Base-by-base conservation (phyloP, 164 flowering plant species). In the Malania oleifera region DNA sequence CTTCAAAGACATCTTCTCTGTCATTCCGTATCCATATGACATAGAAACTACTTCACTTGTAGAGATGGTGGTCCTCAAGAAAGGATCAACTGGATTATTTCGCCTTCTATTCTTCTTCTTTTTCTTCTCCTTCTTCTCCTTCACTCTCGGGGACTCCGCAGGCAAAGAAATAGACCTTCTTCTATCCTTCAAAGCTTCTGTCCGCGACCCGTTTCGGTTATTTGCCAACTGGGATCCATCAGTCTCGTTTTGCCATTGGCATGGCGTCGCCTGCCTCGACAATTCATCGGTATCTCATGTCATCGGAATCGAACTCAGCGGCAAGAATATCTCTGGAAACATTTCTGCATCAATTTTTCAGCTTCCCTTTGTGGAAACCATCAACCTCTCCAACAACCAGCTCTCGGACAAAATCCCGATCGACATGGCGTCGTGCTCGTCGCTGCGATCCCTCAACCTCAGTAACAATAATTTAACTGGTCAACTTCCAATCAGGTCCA, bases 381-480 rank as follows among this genome's bases (percentile, higher is more conserved):
- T 89, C 37, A 68, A 91, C 52, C 79, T 91, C 43, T 83, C 91
- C 1, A 45, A 59, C 64, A 91, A 88, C 54, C 72, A 74, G 35
- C 61, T 91, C 26, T 61, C 61, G 20, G 93, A 91, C 0, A 64
- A 70, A 25, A 60, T 90, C 48, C 89, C 95, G 2, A 3, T 1
- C 0, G 68, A 69, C 17, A 23, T 70, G 2, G 78, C 71, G 23
- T 60, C 81, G n/a, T 70, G 66, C 52, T 52, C 59, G 0, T 68
- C 83, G 0, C 84, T 91, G 11, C 72, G 61, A 13, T 38, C 61
- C 55, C 82, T 91, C 58, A 91, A 91, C 59, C 80, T 91, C 10
- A 87, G 89, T 65, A 70, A 67, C 76, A 89, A 89, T 45, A 85
- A 87, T 57, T 68, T 87, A 55, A 78, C 88, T 0, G 91, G 95